These are phyloP conservation scores for Tylopilus felleus DNA, from an alignment of 768 basidiomycete species.

Conservation along the genomic window DNA sequence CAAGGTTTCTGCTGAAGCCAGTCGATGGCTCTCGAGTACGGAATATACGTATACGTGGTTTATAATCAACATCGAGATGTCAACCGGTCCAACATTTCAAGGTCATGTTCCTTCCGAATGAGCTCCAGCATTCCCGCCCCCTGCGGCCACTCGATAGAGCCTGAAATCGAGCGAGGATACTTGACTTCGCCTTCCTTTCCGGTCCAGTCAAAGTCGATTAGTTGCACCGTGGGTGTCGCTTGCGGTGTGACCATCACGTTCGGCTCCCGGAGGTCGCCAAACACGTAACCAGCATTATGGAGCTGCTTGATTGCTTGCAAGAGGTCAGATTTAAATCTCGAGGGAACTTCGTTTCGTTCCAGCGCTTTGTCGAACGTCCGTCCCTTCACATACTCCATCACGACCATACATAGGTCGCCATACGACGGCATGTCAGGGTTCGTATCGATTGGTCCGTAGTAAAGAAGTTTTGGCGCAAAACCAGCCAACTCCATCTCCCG, in stretches of 20 bases:
- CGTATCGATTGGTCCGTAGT: constrained; percentile 24
- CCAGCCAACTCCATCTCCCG: constrained; percentile 25
- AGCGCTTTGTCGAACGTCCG: neutral
- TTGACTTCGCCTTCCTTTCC: constrained; percentile 1
- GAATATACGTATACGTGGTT: no score
- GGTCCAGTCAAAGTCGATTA: constrained; percentile 10
- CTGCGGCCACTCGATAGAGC: neutral
- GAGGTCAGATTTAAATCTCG: constrained; percentile 20
- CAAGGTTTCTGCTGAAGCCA: no score
- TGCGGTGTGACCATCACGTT: constrained; percentile 32
- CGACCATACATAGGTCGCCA: constrained; percentile 32
- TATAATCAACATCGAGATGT: no score
- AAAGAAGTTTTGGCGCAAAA: constrained; percentile 32
- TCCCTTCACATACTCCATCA: constrained; percentile 37
- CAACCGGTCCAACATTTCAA: constrained; percentile 19
- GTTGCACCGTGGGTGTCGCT: neutral
- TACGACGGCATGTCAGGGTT: constrained; percentile 7
- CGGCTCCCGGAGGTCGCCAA: constrained; percentile 35
- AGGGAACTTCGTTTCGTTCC: constrained; percentile 5
- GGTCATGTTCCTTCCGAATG: constrained; percentile 4
- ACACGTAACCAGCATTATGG: constrained; percentile 34
- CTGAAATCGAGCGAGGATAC: neutral
- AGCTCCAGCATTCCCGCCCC: neutral
- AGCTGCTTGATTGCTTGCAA: constrained; percentile 16
- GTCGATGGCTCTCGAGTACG: no score